Evolutionary conservation across 2,329 filamentous ascomycete species (phyloP).

Genomic region (Fusarium sp.): DNA sequence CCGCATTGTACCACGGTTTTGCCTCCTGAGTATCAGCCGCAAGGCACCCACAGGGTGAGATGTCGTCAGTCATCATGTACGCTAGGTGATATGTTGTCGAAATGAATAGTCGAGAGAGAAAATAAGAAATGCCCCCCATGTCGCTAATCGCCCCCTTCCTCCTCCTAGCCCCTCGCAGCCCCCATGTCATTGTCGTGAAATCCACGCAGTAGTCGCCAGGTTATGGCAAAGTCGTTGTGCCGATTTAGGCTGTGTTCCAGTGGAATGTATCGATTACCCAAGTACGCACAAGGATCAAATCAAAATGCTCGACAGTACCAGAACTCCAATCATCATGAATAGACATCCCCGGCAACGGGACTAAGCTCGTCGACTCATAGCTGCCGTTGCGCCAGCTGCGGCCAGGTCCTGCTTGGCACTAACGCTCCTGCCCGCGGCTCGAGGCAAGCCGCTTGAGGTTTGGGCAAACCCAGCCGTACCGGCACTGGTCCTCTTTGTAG

Average conservation of each 20-base stretch:
- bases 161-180: conserved; percentile 15
- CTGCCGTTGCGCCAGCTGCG: conserved; percentile 67
- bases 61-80: conserved; percentile 34
- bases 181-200: conserved; percentile 24
- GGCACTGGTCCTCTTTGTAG: conserved; percentile 66
- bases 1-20: conserved; percentile 29
- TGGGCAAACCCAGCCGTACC: conserved; percentile 53
- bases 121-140: conserved; percentile 14
- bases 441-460: conserved; percentile 64
- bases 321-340: conserved; percentile 42
- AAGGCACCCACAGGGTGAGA: conserved; percentile 26
- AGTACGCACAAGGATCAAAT: conserved; percentile 37
- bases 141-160: conserved; percentile 17
- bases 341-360: conserved; percentile 7
- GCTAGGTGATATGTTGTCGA: conserved; percentile 24
- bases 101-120: conserved; percentile 23
- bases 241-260: conserved; percentile 28
- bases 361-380: conserved; percentile 66
- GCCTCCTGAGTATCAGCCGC: conserved; percentile 25
- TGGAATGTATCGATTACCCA: conserved; percentile 40
- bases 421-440: conserved; percentile 66
- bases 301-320: conserved; percentile 37
- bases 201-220: conserved; percentile 29
- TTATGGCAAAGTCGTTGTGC: conserved; percentile 17
- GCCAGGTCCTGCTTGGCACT: conserved; percentile 71